Conservation (phyloP, 768 basidiomycete species). For the Sporobolomyces roseus region DNA sequence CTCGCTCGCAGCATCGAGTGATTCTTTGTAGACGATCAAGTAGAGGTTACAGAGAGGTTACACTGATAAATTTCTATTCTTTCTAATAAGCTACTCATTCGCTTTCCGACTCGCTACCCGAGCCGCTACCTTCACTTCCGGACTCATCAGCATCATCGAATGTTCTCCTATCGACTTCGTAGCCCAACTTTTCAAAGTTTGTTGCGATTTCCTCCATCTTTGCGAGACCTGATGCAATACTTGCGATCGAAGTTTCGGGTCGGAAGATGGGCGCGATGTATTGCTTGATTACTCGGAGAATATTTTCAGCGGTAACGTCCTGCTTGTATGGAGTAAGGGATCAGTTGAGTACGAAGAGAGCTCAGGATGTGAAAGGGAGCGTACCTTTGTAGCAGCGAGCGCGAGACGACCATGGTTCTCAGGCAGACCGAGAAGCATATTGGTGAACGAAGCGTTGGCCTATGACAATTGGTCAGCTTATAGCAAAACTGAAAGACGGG, state of each 20-base stretch:
- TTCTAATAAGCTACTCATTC: neutral
- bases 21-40: neutral
- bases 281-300: constrained; percentile 63
- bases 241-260: constrained; percentile 67
- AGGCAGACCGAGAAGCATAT: constrained; percentile 79
- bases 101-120: constrained; percentile 38
- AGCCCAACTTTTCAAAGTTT: constrained; percentile 66
- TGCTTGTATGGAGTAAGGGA: constrained; percentile 44
- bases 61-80: no score
- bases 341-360: no score
- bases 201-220: constrained; percentile 69
- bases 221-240: constrained; percentile 75
- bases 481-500: no score
- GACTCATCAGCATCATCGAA: constrained; percentile 55
- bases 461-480: constrained; percentile 47
- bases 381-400: constrained; percentile 64
- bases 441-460: constrained; percentile 78
- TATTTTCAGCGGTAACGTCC: constrained; percentile 71
- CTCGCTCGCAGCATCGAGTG: neutral
- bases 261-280: constrained; percentile 84
- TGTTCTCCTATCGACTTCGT: constrained; percentile 67
- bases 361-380: neutral
- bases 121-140: no score
- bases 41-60: neutral
- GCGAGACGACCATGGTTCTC: constrained; percentile 70